Evolutionary conservation across 108 stramenopile genomes (phyloP), one percentile per base, ranked within the genome.

Genomic region (Nitzschia palea): DNA sequence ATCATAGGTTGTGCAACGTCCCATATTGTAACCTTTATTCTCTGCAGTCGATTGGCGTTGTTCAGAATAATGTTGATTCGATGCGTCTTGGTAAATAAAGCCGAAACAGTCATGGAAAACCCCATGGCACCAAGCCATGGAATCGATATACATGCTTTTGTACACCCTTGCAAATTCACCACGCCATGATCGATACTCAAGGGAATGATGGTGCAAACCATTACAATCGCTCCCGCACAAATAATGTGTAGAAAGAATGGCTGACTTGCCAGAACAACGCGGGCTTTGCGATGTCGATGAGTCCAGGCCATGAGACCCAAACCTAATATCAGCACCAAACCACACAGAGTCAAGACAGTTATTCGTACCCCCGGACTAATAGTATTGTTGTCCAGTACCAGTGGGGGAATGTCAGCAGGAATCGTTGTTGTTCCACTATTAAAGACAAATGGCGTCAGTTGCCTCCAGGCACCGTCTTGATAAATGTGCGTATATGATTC

Each of bases 1-100:
- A 67, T n/a, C 56, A 87, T 56, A n/a, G 86, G 86, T 48, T 74
- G 67, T 0, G 70, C 51, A 4, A 83, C 80, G 57, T 84, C 83
- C 18, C 29, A 25, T 27, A 66, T 47, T 26, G 80, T 77, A 9
- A 87, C 60, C 55, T 80, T 77, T 23, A 85, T 59, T 23, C 82
- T 68, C 51, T 40, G 44, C 28, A 80, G 82, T 12, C 48, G 28
- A n/a, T 48, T 48, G 26, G 59, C 37, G 20, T 15, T 61, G 26
- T 44, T 10, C 26, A 77, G 32, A 30, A 85, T 62, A 14, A 66
- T 55, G 48, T 84, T 84, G 44, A 87, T n/a, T 22, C 86, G 78
- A 57, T 78, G 80, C 17, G 72, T 77, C 63, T 87, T 87, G 22
- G 78, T 64, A 29, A 81, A 75, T 2, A 87, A 62, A 4, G 80